Percentiles rank a stretch among this genome's conserved stretches.
These are phyloP conservation scores for Tardiomyces digboiensis DNA, from an alignment of 1,139 yeast species.

Conservation along the genomic window DNA sequence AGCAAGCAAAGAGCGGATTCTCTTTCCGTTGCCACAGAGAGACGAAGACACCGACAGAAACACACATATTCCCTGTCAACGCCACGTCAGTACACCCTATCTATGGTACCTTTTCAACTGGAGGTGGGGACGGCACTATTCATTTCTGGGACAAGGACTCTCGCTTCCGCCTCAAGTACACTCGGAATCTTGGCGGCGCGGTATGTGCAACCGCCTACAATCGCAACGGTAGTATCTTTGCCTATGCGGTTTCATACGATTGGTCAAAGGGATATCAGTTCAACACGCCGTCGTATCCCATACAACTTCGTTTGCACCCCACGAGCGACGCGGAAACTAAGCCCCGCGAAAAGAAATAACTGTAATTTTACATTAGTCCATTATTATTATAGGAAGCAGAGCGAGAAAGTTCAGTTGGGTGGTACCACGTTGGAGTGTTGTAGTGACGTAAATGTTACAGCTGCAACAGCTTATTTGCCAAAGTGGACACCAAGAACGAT, in stretches of 20 bases:
- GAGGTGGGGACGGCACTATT: slow-evolving; percentile 92
- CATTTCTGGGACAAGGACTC: slow-evolving; percentile 97
- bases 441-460: too few species aligned
- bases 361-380: too few species aligned
- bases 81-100: slow-evolving; percentile 79
- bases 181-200: slow-evolving; percentile 62
- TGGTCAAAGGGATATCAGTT: slow-evolving; percentile 81
- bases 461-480: neutral
- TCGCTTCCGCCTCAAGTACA: slow-evolving; percentile 76
- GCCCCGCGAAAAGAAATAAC: slow-evolving; percentile 40
- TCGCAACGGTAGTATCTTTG: slow-evolving; percentile 74
- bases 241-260: slow-evolving; percentile 89
- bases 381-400: too few species aligned
- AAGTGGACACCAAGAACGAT: slow-evolving; percentile 35
- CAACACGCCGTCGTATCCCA: slow-evolving; percentile 69
- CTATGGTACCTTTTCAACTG: slow-evolving; percentile 87
- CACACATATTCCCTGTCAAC: slow-evolving; percentile 66
- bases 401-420: too few species aligned
- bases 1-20: slow-evolving; percentile 58
- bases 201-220: slow-evolving; percentile 70
- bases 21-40: slow-evolving; percentile 91
- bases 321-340: slow-evolving; percentile 81
- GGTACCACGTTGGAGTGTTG: too few species aligned
- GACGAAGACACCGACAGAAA: slow-evolving; percentile 22
- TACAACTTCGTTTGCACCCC: slow-evolving; percentile 71